Evolutionary conservation across 768 basidiomycete species (phyloP), one percentile per base, ranked within the genome.

Genomic region (Mycena belliarum): DNA sequence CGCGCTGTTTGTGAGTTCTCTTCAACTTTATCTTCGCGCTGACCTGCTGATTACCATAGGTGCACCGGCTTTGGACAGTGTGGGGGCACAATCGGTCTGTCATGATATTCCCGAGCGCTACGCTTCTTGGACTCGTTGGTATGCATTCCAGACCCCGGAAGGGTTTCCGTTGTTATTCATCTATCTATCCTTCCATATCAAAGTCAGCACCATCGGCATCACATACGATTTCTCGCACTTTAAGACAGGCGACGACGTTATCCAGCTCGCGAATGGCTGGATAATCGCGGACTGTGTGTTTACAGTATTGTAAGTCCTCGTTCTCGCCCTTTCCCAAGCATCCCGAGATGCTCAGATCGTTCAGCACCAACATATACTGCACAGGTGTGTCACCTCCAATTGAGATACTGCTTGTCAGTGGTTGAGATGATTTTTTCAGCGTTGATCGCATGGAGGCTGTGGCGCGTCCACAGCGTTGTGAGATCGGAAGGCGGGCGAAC

Each of bases 321-420:
- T n/a, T n/a, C n/a, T n/a, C n/a, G n/a, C n/a, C n/a, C n/a, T n/a
- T n/a, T n/a, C n/a, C n/a, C n/a, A n/a, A n/a, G n/a, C n/a, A n/a
- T n/a, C n/a, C n/a, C n/a, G n/a, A n/a, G n/a, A n/a, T n/a, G n/a
- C n/a, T n/a, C n/a, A n/a, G n/a, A n/a, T n/a, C n/a, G n/a, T n/a
- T 3, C 24, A 49, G 46, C 15, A 53, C 57, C 10, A 59, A 53
- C n/a, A 28, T 59, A 3, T 59, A 59, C 40, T 59, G 57, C 14
- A 59, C 57, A 43, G 46, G 57, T 58, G 7, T 12, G 18, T n/a
- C n/a, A n/a, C n/a, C n/a, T n/a, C n/a, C n/a, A n/a, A n/a, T n/a
- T n/a, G n/a, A n/a, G n/a, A n/a, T n/a, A n/a, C n/a, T n/a, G n/a
- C n/a, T n/a, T n/a, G n/a, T n/a, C n/a, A n/a, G n/a, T n/a, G n/a